These are phyloP conservation scores for Geotrichum restrictum DNA, from an alignment of 1,139 yeast species.

Conservation along the genomic window DNA sequence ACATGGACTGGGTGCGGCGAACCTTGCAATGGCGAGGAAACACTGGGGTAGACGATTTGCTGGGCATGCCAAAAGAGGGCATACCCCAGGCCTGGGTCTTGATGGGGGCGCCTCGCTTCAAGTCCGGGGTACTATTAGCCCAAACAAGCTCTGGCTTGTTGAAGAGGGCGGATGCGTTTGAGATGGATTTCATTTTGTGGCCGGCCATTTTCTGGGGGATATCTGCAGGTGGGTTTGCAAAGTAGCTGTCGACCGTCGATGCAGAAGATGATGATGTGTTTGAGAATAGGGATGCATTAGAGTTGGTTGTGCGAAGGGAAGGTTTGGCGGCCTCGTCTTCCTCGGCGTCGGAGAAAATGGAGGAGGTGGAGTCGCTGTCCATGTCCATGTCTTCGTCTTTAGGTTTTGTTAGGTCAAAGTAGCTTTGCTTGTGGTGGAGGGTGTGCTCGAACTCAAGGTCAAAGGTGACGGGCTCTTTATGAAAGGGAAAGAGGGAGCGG, in stretches of 20 bases:
- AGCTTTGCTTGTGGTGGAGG: constrained; percentile 6
- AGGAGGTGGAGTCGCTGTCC: constrained; percentile 16
- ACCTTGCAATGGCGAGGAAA: constrained; percentile 37
- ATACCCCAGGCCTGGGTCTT: constrained; percentile 8
- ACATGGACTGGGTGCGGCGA: constrained; percentile 66
- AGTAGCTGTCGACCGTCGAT: constrained; percentile 13
- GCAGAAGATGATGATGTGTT: constrained; percentile 7
- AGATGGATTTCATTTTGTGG: constrained; percentile 12
- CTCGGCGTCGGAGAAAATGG: constrained; percentile 11
- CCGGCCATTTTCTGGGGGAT: constrained; percentile 8
- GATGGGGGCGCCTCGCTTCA: background rate
- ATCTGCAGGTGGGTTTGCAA: constrained; percentile 2
- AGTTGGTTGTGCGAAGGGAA: constrained; percentile 3
- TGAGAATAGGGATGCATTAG: constrained; percentile 11
- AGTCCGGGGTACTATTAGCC: background rate
- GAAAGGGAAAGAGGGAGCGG: background rate
- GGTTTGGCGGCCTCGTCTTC: constrained; percentile 10
- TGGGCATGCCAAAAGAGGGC: constrained; percentile 1
- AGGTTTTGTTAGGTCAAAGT: constrained; percentile 3
- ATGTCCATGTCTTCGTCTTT: constrained; percentile 11
- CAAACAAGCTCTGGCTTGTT: constrained; percentile 17
- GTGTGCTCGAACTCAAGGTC: constrained; percentile 6
- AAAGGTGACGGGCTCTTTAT: background rate
- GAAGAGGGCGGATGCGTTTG: constrained; percentile 4
- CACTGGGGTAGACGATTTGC: constrained; percentile 21